Conservation (phyloP, 148 eudicot genomes). For the Cornus florida region DNA sequence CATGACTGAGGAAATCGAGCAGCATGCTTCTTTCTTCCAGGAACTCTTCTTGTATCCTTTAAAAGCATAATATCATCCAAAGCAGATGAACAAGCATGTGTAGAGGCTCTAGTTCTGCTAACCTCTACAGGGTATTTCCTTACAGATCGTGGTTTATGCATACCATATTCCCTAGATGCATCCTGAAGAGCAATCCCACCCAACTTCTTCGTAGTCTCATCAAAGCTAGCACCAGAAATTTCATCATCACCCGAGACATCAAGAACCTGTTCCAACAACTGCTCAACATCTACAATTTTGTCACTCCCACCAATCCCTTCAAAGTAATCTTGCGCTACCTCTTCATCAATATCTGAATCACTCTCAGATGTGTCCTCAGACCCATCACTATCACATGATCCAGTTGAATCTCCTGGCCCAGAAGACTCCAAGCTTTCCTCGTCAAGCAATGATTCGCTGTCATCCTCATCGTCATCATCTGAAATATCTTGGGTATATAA, state of each 20-base stretch:
- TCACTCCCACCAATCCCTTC: conserved; percentile 76
- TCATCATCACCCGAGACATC: conserved; percentile 44
- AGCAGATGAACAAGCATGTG: conserved; percentile 46
- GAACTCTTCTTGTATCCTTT: conserved; percentile 74
- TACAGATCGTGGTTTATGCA: conserved; percentile 41
- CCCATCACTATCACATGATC: conserved; percentile 59
- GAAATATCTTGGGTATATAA: conserved; percentile 81
- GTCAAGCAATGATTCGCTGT: conserved; percentile 39
- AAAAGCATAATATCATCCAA: conserved; percentile 75
- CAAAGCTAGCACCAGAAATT: conserved; percentile 42
- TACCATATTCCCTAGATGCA: conserved; percentile 78
- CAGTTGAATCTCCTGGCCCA: conserved; percentile 38
- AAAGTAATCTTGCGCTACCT: conserved; percentile 77
- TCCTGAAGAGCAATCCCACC: conserved; percentile 82
- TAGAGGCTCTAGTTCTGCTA: conserved; percentile 23
- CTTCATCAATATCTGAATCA: conserved; percentile 88
- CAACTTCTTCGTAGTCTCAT: conserved; percentile 60
- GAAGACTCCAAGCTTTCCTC: conserved; percentile 48
- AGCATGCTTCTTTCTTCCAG: conserved; percentile 68
- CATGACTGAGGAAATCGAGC: conserved; percentile 71
- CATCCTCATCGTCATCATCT: conserved; percentile 55
- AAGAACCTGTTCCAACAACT: conserved; percentile 43
- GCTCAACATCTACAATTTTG: conserved; percentile 56
- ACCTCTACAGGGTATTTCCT: conserved; percentile 43
- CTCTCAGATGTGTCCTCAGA: conserved; percentile 53